Conservation (phyloP, 768 basidiomycete species). For the Leucocoprinus leucothites region DNA sequence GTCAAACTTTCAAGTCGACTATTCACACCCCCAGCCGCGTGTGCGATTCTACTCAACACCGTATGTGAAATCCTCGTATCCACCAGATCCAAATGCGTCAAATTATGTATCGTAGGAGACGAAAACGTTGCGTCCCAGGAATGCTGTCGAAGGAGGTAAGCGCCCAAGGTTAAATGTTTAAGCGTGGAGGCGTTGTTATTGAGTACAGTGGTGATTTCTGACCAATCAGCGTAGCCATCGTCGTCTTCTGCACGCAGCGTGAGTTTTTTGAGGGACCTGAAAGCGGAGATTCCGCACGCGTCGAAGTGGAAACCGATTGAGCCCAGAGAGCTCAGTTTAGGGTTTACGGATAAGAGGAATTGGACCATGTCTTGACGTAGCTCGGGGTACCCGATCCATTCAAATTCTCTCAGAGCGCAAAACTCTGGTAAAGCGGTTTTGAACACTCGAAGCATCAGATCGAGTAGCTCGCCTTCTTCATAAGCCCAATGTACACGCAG, state of each 20-base stretch:
- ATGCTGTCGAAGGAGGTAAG: slow-evolving; percentile 61
- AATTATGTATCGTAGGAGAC: slow-evolving; percentile 57
- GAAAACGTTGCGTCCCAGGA: slow-evolving; percentile 68
- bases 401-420: slow-evolving; percentile 57
- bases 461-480: slow-evolving; percentile 66
- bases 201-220: slow-evolving; percentile 60
- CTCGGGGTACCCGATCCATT: slow-evolving; percentile 79
- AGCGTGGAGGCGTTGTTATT: slow-evolving; percentile 57
- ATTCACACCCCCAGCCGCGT: slow-evolving; percentile 41
- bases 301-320: slow-evolving; percentile 78
- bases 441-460: slow-evolving; percentile 61
- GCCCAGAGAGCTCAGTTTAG: slow-evolving; percentile 52
- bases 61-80: slow-evolving; percentile 65
- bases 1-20: slow-evolving; percentile 51
- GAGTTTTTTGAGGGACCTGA: slow-evolving; percentile 58
- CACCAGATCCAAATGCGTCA: slow-evolving; percentile 69
- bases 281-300: slow-evolving; percentile 63
- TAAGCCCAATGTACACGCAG: slow-evolving; percentile 68
- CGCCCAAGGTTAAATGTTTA: slow-evolving; percentile 62
- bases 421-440: slow-evolving; percentile 62
- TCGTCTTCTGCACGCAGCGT: slow-evolving; percentile 69
- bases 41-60: slow-evolving; percentile 60
- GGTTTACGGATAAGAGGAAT: slow-evolving; percentile 49
- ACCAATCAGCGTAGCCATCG: slow-evolving; percentile 69
- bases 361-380: slow-evolving; percentile 66